Evolutionary conservation across 257 asterid species (phyloP), one percentile per base, ranked within the genome.

Genomic region (Primulina huaijiensis): DNA sequence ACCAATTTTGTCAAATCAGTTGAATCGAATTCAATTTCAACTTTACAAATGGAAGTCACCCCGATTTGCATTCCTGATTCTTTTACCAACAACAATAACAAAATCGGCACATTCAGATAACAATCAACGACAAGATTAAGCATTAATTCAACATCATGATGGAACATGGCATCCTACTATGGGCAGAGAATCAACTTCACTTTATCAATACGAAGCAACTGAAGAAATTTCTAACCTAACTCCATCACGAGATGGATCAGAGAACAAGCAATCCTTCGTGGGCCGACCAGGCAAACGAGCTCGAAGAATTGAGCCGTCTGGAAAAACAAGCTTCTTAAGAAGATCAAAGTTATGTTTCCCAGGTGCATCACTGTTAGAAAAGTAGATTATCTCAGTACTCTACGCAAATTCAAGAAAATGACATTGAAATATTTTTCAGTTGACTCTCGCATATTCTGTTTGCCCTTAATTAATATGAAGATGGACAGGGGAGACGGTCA

Each of bases 241-340:
- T 34, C 98, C 96, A 69, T 92, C 98, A 17, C 98, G 96, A 52
- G 96, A 87, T 6, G 98, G 98, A 74, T 92, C 97, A 4, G 92
- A 77, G 71, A 92, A 88, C n/a, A 92, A 70, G 86, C 95, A 88
- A 62, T 92, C 98, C 68, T 80, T 86, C 30, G 98, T 90, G 17
- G 98, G 98, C 38, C 97, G 96, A 63, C 97, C 98, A 14, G 97
- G 96, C 34, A 88, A 78, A 12, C 78, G 90, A 12, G 98, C 91
- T 53, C 97, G 88, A 73, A 92, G 98, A 71, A 92, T 76, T 19
- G 98, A 73, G 64, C 97, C 97, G 69, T 92, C 95, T 0, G 97
- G 96, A 8, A 92, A 75, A 35, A 87, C 92, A 66, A 92, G 91
- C 86, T 92, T 92, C 78, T 57, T 90, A 27, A 92, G 69, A 6